Evolutionary conservation across 2,329 filamentous ascomycete species (phyloP), one percentile per base, ranked within the genome.

Genomic region (Cylindrodendrum hubeiense): DNA sequence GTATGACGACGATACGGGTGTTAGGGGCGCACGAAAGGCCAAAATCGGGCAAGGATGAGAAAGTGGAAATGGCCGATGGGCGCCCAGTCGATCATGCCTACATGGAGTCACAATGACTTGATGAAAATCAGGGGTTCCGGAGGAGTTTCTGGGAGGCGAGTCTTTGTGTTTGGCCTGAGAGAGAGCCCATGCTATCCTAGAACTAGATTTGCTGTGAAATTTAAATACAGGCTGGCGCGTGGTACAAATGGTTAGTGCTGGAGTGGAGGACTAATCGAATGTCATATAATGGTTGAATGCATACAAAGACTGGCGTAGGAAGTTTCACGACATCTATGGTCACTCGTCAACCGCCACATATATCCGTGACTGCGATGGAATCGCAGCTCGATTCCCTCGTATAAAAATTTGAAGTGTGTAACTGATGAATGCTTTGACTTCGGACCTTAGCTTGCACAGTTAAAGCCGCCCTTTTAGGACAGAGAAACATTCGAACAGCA

Each of bases 1-100:
- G 52, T 50, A 63, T 64, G 39, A 65, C 68, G 52, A 69, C 24
- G 47, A 65, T 41, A 52, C 44, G 65, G 55, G 33, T 50, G 41
- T 34, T 33, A 28, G 33, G 26, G 37, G 33, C 28, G 39, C 19
- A 46, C 26, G 46, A 24, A 54, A 33, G 30, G 22, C 26, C 54
- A 50, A 30, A 33, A 46, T 26, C 17, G 13, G 28, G 15, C 41
- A 47, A 37, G 28, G 19, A 24, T 33, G 15, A 39, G 4, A 51
- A n/a, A 37, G 34, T 24, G 34, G 34, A 34, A 50, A 26, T 26
- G 54, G 21, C 46, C 37, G 34, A 67, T 64, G 64, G 65, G 65
- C 50, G 53, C 19, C 44, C 39, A 21, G 61, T 59, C 37, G 30
- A 46, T 37, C 60, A 51, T 61, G 50, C 28, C 67, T 49, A 49